phyloP scores from a whole-genome alignment of 208 protist species.

The Acanthamoeba lugdunensis region DNA sequence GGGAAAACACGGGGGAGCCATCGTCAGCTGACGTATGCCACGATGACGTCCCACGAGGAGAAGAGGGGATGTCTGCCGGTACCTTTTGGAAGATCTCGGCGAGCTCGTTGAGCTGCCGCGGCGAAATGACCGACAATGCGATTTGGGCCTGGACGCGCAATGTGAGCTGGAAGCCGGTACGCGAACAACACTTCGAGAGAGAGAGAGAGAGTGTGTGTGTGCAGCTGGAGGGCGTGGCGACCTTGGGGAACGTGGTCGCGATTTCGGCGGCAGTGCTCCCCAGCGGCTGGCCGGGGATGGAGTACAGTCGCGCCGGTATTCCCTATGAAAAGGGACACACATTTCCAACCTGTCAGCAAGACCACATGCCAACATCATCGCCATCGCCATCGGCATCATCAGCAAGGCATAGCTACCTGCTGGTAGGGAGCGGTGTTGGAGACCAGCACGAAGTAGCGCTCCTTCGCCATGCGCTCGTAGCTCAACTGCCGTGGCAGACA shows the following conservation, averaged over 20 bases:
- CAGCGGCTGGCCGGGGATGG: not conserved
- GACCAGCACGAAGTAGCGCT: slow-evolving; percentile 49
- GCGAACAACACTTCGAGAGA: not conserved
- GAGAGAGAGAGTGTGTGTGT: too few species aligned
- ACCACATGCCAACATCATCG: too few species aligned
- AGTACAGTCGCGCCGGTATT: not conserved
- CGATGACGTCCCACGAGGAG: not conserved
- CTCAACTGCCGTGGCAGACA: not conserved
- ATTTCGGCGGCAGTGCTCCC: not conserved
- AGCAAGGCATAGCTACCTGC: not conserved
- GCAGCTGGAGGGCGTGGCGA: not conserved
- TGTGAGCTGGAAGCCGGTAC: too few species aligned
- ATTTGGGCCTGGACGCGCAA: not conserved
- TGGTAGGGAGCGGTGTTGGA: slow-evolving; percentile 31
- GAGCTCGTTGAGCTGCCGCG: slow-evolving; percentile 52
- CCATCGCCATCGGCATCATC: not conserved
- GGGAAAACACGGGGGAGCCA: not conserved
- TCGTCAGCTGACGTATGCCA: not conserved
- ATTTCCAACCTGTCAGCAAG: not conserved
- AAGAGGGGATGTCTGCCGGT: not conserved
- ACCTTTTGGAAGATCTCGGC: slow-evolving; percentile 30
- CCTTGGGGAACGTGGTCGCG: not conserved
- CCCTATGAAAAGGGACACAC: not conserved
- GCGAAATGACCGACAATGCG: slow-evolving; percentile 41
- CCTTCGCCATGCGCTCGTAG: slow-evolving; percentile 1